Percentiles rank a stretch among this genome's conserved stretches.
These are phyloP conservation scores for Meyerozyma carpophila DNA, from an alignment of 1,139 yeast species.

Conservation along the genomic window DNA sequence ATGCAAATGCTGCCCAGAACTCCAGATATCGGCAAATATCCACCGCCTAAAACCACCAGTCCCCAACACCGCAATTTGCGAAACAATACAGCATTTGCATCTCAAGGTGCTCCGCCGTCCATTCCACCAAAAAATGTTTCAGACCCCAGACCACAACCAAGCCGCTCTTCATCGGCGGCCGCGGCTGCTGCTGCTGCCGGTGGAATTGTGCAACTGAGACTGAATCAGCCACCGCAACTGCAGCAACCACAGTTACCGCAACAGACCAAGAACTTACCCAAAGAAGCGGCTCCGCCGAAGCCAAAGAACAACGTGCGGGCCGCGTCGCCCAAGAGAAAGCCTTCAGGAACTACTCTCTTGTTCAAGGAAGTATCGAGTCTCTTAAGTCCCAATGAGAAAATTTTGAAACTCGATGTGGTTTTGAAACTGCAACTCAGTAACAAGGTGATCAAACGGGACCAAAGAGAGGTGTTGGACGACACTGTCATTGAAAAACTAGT, in stretches of 20 bases:
- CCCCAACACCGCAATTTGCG: constrained; percentile 2
- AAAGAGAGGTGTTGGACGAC: constrained; percentile 27
- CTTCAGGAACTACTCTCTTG: constrained; percentile 3
- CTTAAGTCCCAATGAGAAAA: constrained; percentile 32
- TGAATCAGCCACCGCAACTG: not conserved
- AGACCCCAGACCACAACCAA: not conserved
- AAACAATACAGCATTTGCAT: constrained; percentile 2
- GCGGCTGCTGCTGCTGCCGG: constrained; percentile 13
- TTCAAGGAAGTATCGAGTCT: constrained; percentile 33
- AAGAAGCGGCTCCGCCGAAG: not conserved
- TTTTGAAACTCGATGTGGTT: constrained; percentile 37
- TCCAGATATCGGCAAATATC: not conserved
- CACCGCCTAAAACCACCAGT: not conserved
- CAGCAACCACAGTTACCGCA: not conserved
- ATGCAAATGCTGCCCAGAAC: not conserved
- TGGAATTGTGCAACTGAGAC: not conserved
- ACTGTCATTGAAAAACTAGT: constrained; percentile 37
- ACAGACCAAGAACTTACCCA: not conserved
- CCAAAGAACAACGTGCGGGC: not conserved
- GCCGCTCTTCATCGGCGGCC: constrained; percentile 6
- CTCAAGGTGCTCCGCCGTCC: not conserved
- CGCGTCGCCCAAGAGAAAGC: not conserved
- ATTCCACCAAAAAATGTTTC: not conserved
- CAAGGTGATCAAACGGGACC: constrained; percentile 16
- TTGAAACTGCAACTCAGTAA: constrained; percentile 33